Conservation (phyloP, 75 land plant genomes). For the Larix kaempferi region DNA sequence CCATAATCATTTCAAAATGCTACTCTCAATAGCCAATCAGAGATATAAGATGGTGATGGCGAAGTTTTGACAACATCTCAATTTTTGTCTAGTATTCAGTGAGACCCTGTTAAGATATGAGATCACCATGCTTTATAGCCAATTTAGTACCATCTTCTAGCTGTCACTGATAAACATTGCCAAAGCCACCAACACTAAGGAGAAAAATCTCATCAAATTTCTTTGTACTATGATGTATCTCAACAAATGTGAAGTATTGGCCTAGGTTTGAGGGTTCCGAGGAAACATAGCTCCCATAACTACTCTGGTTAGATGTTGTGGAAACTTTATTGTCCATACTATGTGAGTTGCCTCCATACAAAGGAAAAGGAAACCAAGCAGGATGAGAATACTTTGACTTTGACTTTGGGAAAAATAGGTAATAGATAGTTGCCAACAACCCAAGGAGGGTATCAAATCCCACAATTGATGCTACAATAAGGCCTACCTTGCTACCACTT, state of each 20-base stretch:
- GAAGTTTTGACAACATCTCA: too few relatives aligned
- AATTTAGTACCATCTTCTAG: slow-evolving; percentile 51
- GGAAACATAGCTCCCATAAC: slow-evolving; percentile 59
- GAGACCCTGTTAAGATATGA: slow-evolving; percentile 65
- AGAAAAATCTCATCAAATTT: slow-evolving; percentile 54
- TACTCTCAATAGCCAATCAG: too few relatives aligned
- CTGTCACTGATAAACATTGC: slow-evolving; percentile 62
- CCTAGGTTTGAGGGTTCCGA: slow-evolving; percentile 47
- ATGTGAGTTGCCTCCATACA: slow-evolving; percentile 42
- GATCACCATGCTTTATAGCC: slow-evolving; percentile 67
- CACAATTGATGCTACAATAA: slow-evolving; percentile 25
- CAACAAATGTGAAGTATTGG: slow-evolving; percentile 50
- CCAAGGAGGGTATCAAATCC: slow-evolving; percentile 23
- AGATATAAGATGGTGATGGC: too few relatives aligned
- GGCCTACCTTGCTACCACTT: slow-evolving; percentile 6
- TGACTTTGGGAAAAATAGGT: slow-evolving; percentile 23
- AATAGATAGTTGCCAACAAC: slow-evolving; percentile 15
- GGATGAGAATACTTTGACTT: slow-evolving; percentile 17
- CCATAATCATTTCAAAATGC: too few relatives aligned
- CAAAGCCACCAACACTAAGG: slow-evolving; percentile 73
- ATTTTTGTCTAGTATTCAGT: slow-evolving; percentile 67
- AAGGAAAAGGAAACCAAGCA: slow-evolving; percentile 43
- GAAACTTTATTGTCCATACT: too few relatives aligned
- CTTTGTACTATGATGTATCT: slow-evolving; percentile 64
- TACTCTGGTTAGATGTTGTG: too few relatives aligned